A percentile compares a stretch with the other conserved stretches of the same genome.
These are phyloP conservation scores for Gaultheria prostrata DNA, from an alignment of 148 eudicot species.

Conservation along the genomic window DNA sequence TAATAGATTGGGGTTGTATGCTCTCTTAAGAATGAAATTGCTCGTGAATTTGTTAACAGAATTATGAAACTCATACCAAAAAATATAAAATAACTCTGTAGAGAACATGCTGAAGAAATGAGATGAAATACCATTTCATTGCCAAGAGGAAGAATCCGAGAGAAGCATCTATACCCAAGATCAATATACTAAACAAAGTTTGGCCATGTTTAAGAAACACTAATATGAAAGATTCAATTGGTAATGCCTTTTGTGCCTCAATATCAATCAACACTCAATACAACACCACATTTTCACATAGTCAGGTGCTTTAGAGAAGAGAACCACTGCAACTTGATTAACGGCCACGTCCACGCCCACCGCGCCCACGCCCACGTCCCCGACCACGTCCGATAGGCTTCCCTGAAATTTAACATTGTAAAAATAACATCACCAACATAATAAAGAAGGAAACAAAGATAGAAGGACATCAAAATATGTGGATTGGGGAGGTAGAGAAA, in stretches of 20 bases:
- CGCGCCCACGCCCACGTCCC: constrained; percentile 61
- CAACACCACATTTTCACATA: neutral
- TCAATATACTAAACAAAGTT: neutral
- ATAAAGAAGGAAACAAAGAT: neutral
- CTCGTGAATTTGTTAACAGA: neutral
- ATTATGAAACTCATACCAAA: neutral
- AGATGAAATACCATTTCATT: neutral
- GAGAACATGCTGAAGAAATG: neutral
- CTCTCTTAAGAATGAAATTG: neutral
- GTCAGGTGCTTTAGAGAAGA: constrained; percentile 7
- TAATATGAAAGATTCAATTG: neutral
- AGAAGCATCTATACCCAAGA: neutral
- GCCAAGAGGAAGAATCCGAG: neutral
- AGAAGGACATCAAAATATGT: neutral
- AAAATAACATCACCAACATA: neutral
- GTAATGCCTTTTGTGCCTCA: neutral
- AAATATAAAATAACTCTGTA: neutral
- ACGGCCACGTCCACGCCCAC: constrained; percentile 60
- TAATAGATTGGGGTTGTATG: neutral
- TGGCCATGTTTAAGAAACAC: neutral
- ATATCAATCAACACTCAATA: neutral
- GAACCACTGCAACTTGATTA: constrained; percentile 9
- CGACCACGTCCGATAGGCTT: constrained; percentile 60
- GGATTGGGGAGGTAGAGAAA: neutral
- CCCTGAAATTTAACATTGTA: constrained; percentile 29